Conservation (phyloP, 345 rosid species). For the Microcos paniculata region DNA sequence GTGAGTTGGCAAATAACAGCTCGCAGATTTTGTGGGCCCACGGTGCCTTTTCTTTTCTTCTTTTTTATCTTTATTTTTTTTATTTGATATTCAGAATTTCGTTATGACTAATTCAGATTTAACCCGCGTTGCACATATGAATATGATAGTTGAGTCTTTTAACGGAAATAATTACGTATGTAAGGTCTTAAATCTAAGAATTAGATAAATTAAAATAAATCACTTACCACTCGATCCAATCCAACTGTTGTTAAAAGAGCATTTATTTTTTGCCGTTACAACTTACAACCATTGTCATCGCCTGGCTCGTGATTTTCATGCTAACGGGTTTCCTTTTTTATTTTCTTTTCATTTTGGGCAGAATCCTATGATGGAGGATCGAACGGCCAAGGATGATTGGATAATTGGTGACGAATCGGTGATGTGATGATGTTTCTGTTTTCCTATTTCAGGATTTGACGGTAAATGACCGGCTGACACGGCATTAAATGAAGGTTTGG, state of each 20-base stretch:
- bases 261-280: not conserved
- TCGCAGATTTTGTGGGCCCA: slow-evolving; percentile 5
- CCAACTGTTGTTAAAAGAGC: too few species aligned
- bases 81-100: too few species aligned
- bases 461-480: not conserved
- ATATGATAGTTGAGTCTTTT: too few species aligned
- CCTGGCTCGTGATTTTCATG: too few species aligned
- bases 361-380: slow-evolving; percentile 2
- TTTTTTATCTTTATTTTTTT: not conserved
- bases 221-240: too few species aligned
- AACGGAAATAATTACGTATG: too few species aligned
- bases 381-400: not conserved
- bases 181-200: too few species aligned
- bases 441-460: not conserved
- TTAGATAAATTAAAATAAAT: too few species aligned
- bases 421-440: not conserved
- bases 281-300: slow-evolving; percentile 4
- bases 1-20: slow-evolving; percentile 11
- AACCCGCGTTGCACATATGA: too few species aligned
- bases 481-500: not conserved
- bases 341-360: not conserved
- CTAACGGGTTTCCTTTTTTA: not conserved
- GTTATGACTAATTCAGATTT: too few species aligned
- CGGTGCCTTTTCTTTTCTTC: not conserved
- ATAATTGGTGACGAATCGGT: not conserved